Conservation (phyloP, 2,329 filamentous ascomycete species). For the Epichloe gansuensis region DNA sequence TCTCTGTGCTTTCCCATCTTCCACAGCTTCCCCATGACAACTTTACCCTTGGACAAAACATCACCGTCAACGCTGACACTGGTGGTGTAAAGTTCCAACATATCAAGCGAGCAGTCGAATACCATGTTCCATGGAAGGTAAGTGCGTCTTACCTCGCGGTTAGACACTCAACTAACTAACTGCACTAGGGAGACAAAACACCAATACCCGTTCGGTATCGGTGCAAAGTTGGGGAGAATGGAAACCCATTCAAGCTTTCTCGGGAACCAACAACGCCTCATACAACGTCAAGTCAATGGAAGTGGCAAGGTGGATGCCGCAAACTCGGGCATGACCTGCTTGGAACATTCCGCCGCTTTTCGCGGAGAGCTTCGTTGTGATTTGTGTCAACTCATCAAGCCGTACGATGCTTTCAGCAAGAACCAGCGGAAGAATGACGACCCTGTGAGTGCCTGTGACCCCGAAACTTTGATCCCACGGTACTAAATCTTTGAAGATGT, state of each 20-base stretch:
- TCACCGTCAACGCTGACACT: neutral
- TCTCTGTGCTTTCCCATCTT: neutral
- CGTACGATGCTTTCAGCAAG: conserved; percentile 19
- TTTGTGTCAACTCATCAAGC: conserved; percentile 18
- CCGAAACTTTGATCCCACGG: neutral
- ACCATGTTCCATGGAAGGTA: neutral
- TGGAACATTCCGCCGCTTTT: conserved; percentile 18
- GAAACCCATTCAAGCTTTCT: conserved; percentile 21
- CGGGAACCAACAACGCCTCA: conserved; percentile 19
- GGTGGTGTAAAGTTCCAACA: neutral
- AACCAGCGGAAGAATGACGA: conserved; percentile 16
- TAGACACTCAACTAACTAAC: neutral
- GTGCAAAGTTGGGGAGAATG: conserved; percentile 26
- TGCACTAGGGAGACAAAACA: neutral
- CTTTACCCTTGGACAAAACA: neutral
- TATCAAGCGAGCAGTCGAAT: neutral
- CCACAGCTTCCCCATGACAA: neutral
- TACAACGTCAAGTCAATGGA: conserved; percentile 10
- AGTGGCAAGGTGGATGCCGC: conserved; percentile 13
- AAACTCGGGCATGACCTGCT: conserved; percentile 25
- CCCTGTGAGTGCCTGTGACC: conserved; percentile 14
- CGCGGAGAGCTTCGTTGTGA: conserved; percentile 19
- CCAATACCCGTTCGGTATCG: conserved; percentile 13
- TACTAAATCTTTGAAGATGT: conserved; percentile 15
- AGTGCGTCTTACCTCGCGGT: neutral